phyloP scores from a whole-genome alignment of 805 yeast species.

The Metschnikowia borealis region DNA sequence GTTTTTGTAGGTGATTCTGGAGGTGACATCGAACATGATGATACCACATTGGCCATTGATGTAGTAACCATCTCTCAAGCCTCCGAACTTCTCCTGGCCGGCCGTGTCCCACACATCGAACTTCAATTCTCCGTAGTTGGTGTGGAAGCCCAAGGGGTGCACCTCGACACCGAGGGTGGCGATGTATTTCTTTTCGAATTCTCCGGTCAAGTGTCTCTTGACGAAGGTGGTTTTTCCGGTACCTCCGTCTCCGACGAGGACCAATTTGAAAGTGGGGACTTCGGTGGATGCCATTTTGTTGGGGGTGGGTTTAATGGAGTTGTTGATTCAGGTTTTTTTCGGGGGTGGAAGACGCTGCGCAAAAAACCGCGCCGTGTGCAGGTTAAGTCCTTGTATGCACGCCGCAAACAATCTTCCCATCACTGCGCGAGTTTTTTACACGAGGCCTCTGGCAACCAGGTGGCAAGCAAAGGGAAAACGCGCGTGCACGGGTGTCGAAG shows the following conservation, averaged over 20 bases:
- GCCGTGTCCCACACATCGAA: slow-evolving; percentile 99
- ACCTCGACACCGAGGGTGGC: slow-evolving; percentile 99
- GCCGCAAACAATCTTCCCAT: background rate
- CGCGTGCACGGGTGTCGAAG: too few species aligned
- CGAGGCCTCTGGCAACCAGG: too few species aligned
- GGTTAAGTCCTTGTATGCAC: background rate
- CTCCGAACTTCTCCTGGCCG: slow-evolving; percentile 99
- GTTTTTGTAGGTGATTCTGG: slow-evolving; percentile 98
- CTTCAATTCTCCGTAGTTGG: slow-evolving; percentile 97
- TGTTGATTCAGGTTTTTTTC: slow-evolving; percentile 1
- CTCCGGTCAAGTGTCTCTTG: slow-evolving; percentile 99
- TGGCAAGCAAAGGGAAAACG: too few species aligned
- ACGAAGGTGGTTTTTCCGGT: slow-evolving; percentile 99
- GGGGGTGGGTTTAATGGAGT: background rate
- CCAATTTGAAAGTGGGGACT: slow-evolving; percentile 97
- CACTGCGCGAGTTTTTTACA: too few species aligned
- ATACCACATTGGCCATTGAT: slow-evolving; percentile 99
- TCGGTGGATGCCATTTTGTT: slow-evolving; percentile 53
- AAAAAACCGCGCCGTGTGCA: background rate
- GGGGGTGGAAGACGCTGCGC: slow-evolving; percentile 7
- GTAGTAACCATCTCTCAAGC: slow-evolving; percentile 99
- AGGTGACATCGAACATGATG: slow-evolving; percentile 99
- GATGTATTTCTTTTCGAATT: slow-evolving; percentile 96
- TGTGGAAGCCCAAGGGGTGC: slow-evolving; percentile 96
- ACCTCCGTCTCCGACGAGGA: slow-evolving; percentile 99